Percentiles rank a stretch among this genome's conserved stretches.
These are phyloP conservation scores for Penicillium samsonianum DNA, from an alignment of 495 filamentous ascomycete genomes.

Conservation along the genomic window DNA sequence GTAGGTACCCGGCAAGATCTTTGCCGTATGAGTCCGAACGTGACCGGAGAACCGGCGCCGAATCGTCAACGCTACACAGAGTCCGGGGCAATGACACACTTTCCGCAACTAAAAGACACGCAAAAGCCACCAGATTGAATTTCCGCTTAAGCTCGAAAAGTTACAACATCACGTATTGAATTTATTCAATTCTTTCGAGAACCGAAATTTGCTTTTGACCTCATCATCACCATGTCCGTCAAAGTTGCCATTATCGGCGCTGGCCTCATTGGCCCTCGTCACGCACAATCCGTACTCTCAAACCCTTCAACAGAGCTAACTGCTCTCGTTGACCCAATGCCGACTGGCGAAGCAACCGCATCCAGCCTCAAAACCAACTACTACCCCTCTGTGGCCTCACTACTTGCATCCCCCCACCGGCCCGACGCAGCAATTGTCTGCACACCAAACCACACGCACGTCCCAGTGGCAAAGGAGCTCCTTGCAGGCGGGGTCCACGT, in stretches of 20 bases:
- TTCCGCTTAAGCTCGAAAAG: not conserved
- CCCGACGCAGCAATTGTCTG: conserved; percentile 60
- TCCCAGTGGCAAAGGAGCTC: conserved; percentile 51
- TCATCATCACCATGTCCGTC: conserved; percentile 22
- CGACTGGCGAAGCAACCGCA: conserved; percentile 31
- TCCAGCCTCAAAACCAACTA: conserved; percentile 30
- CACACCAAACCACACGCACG: conserved; percentile 61
- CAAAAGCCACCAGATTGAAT: not conserved
- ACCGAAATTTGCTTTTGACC: not conserved
- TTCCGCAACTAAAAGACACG: not conserved
- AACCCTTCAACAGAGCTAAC: conserved; percentile 48
- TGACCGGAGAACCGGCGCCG: conserved; percentile 5
- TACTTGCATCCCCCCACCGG: conserved; percentile 39
- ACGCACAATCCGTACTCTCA: conserved; percentile 52
- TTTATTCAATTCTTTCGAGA: too few relatives aligned
- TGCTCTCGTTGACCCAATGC: conserved; percentile 54
- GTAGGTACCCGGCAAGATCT: not conserved
- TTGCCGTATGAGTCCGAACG: not conserved
- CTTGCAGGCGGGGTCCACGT: conserved; percentile 52
- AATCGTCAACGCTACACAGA: not conserved
- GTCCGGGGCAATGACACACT: not conserved
- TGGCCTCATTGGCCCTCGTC: conserved; percentile 60
- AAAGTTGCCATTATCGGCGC: conserved; percentile 56
- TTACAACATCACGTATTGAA: not conserved
- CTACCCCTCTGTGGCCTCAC: conserved; percentile 39